Percentiles rank a stretch among this genome's conserved stretches.
Conservation (phyloP, 78 protist species). For the Ministeria vibrans region DNA sequence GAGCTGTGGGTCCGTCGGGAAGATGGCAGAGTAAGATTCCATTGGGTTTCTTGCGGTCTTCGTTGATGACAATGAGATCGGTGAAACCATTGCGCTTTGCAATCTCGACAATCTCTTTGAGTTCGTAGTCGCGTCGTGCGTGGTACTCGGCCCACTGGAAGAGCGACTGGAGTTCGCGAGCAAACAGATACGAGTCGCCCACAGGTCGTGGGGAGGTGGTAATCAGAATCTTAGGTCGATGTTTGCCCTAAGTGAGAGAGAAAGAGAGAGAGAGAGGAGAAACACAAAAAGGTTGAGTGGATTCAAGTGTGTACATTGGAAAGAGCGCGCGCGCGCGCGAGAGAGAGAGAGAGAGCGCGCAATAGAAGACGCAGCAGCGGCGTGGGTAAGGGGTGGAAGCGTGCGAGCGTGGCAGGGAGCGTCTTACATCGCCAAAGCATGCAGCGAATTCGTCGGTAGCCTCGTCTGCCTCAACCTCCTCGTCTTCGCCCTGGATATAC, state of each 20-base stretch:
- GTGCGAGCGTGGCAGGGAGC: neutral
- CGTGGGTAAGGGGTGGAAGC: neutral
- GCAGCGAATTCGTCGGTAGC: conserved; percentile 53
- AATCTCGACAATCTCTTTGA: conserved; percentile 72
- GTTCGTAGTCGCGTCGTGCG: conserved; percentile 13
- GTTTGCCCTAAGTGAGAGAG: neutral
- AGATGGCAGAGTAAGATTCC: conserved; percentile 75
- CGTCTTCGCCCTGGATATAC: conserved; percentile 51
- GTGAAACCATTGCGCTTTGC: conserved; percentile 77
- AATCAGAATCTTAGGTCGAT: conserved; percentile 25
- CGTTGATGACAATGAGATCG: conserved; percentile 83
- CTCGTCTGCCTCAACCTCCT: conserved; percentile 65
- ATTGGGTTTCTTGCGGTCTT: conserved; percentile 42
- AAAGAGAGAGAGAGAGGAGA: neutral
- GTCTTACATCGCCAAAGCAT: conserved; percentile 40
- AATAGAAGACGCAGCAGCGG: neutral
- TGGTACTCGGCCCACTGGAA: conserved; percentile 18
- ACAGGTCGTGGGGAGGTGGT: conserved; percentile 28
- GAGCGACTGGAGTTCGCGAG: conserved; percentile 10
- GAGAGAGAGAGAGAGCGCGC: neutral
- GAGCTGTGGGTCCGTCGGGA: conserved; percentile 96
- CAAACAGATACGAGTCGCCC: conserved; percentile 12
- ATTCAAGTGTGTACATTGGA: too few species aligned
- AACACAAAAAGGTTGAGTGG: neutral
- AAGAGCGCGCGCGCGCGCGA: too few species aligned